These are phyloP conservation scores for Quercus bicolor DNA, from an alignment of 306 rosid species.

Conservation along the genomic window DNA sequence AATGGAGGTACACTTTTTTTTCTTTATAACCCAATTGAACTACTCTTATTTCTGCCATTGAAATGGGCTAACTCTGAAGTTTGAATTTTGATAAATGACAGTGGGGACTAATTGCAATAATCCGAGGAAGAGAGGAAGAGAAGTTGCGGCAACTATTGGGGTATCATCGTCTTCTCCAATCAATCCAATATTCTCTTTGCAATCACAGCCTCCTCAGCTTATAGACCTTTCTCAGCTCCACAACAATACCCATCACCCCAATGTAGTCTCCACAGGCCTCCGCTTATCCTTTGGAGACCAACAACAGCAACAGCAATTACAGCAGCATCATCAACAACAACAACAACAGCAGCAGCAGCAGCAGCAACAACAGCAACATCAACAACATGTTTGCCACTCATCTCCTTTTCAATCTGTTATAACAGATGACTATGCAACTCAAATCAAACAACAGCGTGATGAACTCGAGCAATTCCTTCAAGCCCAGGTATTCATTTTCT, in stretches of 20 bases:
- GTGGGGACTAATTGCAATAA: conserved; percentile 24
- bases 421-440: conserved; percentile 52
- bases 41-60: background rate
- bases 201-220: conserved; percentile 60
- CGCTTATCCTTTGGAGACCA: conserved; percentile 68
- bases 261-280: conserved; percentile 87
- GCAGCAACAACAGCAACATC: conserved; percentile 33
- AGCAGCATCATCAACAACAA: conserved; percentile 20
- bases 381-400: conserved; percentile 34
- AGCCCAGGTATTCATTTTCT: conserved; percentile 51
- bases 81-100: background rate
- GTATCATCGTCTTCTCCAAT: conserved; percentile 28
- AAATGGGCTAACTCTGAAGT: background rate
- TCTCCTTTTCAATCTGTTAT: conserved; percentile 48
- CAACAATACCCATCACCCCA: conserved; percentile 43
- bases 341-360: conserved; percentile 22
- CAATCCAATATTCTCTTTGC: conserved; percentile 46
- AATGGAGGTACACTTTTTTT: conserved; percentile 39
- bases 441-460: conserved; percentile 66
- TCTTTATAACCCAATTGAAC: background rate
- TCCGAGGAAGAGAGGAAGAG: conserved; percentile 81
- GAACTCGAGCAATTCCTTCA: conserved; percentile 76
- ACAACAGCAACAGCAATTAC: conserved; percentile 34
- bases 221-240: conserved; percentile 85
- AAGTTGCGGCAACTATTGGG: conserved; percentile 34